phyloP scores from a whole-genome alignment of 257 asterid genomes.

The Jasminum sambac region DNA sequence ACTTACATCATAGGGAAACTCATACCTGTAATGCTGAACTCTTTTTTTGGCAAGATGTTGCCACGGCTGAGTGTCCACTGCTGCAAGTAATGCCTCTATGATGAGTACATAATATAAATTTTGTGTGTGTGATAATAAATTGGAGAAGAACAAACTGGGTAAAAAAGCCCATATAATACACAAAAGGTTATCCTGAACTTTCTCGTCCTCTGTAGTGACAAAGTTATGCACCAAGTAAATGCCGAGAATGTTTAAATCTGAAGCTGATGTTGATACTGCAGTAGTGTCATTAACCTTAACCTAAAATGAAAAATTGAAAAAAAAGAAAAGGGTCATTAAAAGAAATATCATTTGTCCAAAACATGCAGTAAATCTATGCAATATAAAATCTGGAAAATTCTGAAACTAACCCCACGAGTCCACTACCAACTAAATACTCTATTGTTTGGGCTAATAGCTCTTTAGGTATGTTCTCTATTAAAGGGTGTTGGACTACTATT shows the following conservation, averaged over 20 bases:
- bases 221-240: slow-evolving; percentile 67
- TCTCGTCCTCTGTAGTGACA: slow-evolving; percentile 70
- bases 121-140: neutral
- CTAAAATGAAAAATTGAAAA: slow-evolving; percentile 37
- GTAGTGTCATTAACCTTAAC: slow-evolving; percentile 40
- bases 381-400: too few relatives aligned
- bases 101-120: slow-evolving; percentile 4
- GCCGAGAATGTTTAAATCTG: slow-evolving; percentile 83
- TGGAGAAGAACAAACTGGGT: slow-evolving; percentile 7
- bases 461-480: too few relatives aligned
- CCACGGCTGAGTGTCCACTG: slow-evolving; percentile 78
- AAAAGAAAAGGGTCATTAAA: too few relatives aligned
- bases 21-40: slow-evolving; percentile 94
- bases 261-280: slow-evolving; percentile 66
- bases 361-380: too few relatives aligned
- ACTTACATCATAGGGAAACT: slow-evolving; percentile 79
- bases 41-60: slow-evolving; percentile 85
- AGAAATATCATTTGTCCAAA: too few relatives aligned
- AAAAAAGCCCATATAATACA: slow-evolving; percentile 24
- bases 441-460: too few relatives aligned
- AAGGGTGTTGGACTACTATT: too few relatives aligned
- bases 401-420: too few relatives aligned
- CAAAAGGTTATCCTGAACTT: slow-evolving; percentile 54
- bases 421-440: too few relatives aligned
- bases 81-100: slow-evolving; percentile 85